Evolutionary conservation across 352 stramenopile species (phyloP), one percentile per base, ranked within the genome.

Genomic region (Globisporangium echinulatum): DNA sequence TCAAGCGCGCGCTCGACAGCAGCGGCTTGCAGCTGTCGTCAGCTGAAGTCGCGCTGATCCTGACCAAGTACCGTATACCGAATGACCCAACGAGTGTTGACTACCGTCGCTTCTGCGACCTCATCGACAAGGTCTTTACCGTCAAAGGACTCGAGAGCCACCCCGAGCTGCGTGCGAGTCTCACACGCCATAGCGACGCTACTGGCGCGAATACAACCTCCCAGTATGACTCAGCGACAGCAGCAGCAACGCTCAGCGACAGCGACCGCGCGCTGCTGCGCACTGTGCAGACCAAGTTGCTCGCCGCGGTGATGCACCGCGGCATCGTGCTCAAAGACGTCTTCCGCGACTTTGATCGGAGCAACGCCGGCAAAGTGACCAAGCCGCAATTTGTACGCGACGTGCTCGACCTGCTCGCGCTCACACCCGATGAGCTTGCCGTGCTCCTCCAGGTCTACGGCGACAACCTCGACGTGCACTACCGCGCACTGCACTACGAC

Each of bases 251-350:
- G 11, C 40, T 44, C 7, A 44, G 40, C 11, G 40, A 44, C 7
- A 7, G 40, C 40, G 82, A 94, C 48, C 58, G 69, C 9, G 53
- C 66, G 7, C 54, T 63, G 4, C 58, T 94, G 5, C 14, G 52
- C 3, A 48, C 61, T 13, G 72, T 86, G 0, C 88, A 83, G 63
- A 64, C 66, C 38, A 88, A 89, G 56, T 64, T 94, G 1, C 57
- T 80, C 0, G 63, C 73, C 10, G 80, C 85, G 0, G 76, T 90
- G n/a, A 77, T 79, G 59, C 84, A 74, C 65, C 91, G 90, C 56
- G 85, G 85, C 8, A 77, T 94, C 49, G 80, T 94, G n/a, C 62
- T 94, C 7, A 94, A 94, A 58, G 83, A 93, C 51, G 83, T 94
- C 0, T 94, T 94, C 56, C 85, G 84, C 49, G 85, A 94, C 59